Evolutionary conservation across 176 grass and related monocot genomes (phyloP).

Genomic region (Dendrocalamus sinicus): DNA sequence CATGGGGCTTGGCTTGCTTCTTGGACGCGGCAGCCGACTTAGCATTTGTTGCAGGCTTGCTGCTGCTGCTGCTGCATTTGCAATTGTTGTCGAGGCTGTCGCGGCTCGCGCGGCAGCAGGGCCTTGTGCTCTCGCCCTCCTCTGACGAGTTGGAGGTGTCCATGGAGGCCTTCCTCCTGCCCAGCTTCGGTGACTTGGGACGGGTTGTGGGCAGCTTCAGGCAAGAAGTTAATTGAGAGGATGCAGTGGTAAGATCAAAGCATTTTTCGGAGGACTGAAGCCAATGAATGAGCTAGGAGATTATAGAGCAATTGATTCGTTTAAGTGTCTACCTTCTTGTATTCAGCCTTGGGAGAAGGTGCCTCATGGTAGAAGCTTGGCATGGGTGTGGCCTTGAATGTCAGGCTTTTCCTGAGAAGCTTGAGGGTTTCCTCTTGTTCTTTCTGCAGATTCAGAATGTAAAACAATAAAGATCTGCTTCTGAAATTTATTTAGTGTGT

Average conservation of each 20-base stretch:
- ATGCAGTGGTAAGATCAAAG: neutral
- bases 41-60: conserved; percentile 23
- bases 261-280: neutral
- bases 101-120: conserved; percentile 57
- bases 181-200: conserved; percentile 96
- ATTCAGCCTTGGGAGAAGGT: conserved; percentile 88
- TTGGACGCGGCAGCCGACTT: conserved; percentile 27
- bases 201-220: conserved; percentile 85
- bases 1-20: conserved; percentile 50
- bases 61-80: conserved; percentile 45
- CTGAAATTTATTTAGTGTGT: conserved; percentile 1
- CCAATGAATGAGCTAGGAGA: neutral
- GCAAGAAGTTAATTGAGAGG: neutral
- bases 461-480: neutral
- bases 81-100: conserved; percentile 60
- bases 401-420: conserved; percentile 84
- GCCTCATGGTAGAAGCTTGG: conserved; percentile 97
- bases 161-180: conserved; percentile 74
- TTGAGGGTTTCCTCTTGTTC: conserved; percentile 88
- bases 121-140: conserved; percentile 54
- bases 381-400: conserved; percentile 88
- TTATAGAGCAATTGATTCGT: neutral
- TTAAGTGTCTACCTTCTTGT: conserved; percentile 68
- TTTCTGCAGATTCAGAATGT: conserved; percentile 58
- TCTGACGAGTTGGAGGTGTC: conserved; percentile 64